Base-by-base conservation (phyloP, 345 rosid genomes). In the Psidium friedrichsthalianum region DNA sequence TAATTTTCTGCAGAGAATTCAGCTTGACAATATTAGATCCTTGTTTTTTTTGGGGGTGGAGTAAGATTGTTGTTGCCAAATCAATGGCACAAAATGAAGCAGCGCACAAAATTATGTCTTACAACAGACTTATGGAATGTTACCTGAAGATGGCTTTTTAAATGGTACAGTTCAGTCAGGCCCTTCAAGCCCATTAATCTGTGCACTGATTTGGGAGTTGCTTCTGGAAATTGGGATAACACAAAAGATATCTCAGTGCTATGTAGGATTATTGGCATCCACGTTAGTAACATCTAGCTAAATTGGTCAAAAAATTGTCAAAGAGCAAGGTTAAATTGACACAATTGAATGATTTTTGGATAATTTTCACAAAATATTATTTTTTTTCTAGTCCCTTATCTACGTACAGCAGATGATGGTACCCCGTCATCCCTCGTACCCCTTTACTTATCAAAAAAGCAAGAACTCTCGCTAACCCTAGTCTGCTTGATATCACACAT, bases 91-190 rank as follows among this genome's bases (percentile, higher is more conserved):
- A 36, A 69, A 47, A 69, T 18, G 20, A 69, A 69, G 42, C 13
- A 69, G 6, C 42, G 24, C 47, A 36, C 78, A 20, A 20, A 36
- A 69, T 18, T 24, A 18, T 40, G 25, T 83, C n/a, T 20, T 9
- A 20, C 1, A 1, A 24, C 21, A n/a, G 24, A 32, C 56, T 56
- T 11, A 42, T 8, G 21, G 32, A n/a, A 81, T 40, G 15, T 21
- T 74, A 95, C 99, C 99, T 97, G 99, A 69, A 97, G 88, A 90
- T 97, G 99, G 88, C 98, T 95, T 92, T 95, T 97, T 85, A 95
- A 90, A 90, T 97, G 99, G 88, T 94, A 97, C 88, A 95, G 82
- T 49, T n/a, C n/a, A n/a, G 99, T 97, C 89, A 97, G 91, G 49
- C 99, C 99, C 89, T 97, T 97, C 58, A 94, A 84, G 51, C 98